Evolutionary conservation across 805 yeast species (phyloP).

Genomic region (Tetrapisispora fleetii): DNA sequence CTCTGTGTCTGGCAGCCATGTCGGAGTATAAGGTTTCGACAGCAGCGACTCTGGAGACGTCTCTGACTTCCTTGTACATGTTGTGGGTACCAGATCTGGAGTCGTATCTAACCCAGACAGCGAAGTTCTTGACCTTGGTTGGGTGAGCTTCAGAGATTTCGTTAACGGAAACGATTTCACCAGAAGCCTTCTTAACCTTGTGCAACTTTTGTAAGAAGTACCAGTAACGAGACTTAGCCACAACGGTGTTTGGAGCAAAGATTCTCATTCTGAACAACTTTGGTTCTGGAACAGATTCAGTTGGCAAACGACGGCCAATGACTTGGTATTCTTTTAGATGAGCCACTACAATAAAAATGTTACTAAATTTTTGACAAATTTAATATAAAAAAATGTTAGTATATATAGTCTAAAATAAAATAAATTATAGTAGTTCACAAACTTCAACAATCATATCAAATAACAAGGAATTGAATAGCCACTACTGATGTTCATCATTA

Average conservation of each 20-base stretch:
- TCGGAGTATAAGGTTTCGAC: slow-evolving; percentile 98
- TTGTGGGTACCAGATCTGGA: slow-evolving; percentile 99
- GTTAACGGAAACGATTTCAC: slow-evolving; percentile 95
- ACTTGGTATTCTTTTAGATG: slow-evolving; percentile 99
- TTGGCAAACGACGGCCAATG: slow-evolving; percentile 99
- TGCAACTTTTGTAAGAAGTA: slow-evolving; percentile 98
- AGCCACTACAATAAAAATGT: slow-evolving; percentile 47
- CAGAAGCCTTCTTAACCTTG: slow-evolving; percentile 99
- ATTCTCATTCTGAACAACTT: slow-evolving; percentile 99
- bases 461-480: too few species aligned
- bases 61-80: slow-evolving; percentile 99
- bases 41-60: slow-evolving; percentile 97
- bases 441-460: background rate
- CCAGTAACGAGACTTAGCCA: slow-evolving; percentile 86
- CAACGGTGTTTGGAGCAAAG: slow-evolving; percentile 4
- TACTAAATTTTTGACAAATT: background rate
- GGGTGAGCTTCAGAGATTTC: slow-evolving; percentile 90
- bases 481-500: too few species aligned
- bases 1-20: slow-evolving; percentile 99
- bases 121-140: slow-evolving; percentile 99
- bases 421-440: background rate
- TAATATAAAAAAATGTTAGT: slow-evolving; percentile 4
- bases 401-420: background rate
- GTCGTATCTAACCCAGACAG: slow-evolving; percentile 99
- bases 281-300: slow-evolving; percentile 98